Percentiles rank a stretch among this genome's conserved stretches.
Conservation (phyloP, 2,329 filamentous ascomycete genomes). For the Fusarium odoratissimum region DNA sequence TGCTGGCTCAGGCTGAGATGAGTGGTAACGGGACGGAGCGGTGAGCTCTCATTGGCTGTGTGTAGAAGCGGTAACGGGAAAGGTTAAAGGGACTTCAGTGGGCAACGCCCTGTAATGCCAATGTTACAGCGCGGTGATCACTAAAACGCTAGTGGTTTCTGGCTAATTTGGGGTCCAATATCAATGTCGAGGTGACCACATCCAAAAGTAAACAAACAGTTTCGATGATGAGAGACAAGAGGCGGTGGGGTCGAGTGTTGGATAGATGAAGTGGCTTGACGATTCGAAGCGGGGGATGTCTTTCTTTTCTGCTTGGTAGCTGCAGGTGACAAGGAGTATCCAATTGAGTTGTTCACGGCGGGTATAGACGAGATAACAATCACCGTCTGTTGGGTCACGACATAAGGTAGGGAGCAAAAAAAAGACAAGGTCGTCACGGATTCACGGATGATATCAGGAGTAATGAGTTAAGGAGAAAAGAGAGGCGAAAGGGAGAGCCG, state of each 20-base stretch:
- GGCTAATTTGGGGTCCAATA: slow-evolving; percentile 22
- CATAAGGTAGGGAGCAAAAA: not conserved
- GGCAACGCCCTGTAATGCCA: slow-evolving; percentile 2
- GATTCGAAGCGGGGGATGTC: slow-evolving; percentile 9
- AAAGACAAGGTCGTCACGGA: slow-evolving; percentile 16
- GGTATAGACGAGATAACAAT: slow-evolving; percentile 11
- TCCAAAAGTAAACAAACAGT: slow-evolving; percentile 34
- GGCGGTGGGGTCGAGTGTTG: slow-evolving; percentile 23
- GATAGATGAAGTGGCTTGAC: slow-evolving; percentile 26
- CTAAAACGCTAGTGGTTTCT: slow-evolving; percentile 27
- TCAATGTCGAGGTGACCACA: slow-evolving; percentile 25
- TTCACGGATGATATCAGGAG: slow-evolving; percentile 22
- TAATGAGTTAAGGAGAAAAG: slow-evolving; percentile 17
- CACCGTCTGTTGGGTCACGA: not conserved
- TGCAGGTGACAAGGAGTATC: slow-evolving; percentile 11
- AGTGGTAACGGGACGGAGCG: slow-evolving; percentile 24
- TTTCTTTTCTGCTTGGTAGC: slow-evolving; percentile 15
- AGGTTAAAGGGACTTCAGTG: slow-evolving; percentile 34
- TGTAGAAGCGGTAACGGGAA: slow-evolving; percentile 25
- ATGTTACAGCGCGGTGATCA: slow-evolving; percentile 16
- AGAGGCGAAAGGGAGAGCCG: slow-evolving; percentile 9
- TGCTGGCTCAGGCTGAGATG: slow-evolving; percentile 33
- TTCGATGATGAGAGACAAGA: slow-evolving; percentile 23
- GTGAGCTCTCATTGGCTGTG: slow-evolving; percentile 38
- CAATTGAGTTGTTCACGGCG: slow-evolving; percentile 2